Evolutionary conservation across 108 stramenopile genomes (phyloP).

Genomic region (Nitzschia palea): DNA sequence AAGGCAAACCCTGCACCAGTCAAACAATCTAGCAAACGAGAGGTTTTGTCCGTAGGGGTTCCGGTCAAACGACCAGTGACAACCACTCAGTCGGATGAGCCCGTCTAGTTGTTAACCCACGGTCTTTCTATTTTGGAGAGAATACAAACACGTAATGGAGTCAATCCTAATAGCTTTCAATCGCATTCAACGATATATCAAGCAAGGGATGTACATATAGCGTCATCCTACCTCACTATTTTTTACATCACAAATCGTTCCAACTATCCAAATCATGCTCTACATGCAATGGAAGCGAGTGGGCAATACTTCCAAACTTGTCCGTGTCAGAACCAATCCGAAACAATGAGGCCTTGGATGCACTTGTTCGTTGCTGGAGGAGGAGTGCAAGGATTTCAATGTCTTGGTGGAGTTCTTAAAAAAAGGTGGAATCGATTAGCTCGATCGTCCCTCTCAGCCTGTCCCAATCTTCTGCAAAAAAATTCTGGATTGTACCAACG

Average conservation of each 20-base stretch:
- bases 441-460: background rate
- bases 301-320: slow-evolving; percentile 19
- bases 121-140: background rate
- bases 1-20: background rate
- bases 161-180: no score
- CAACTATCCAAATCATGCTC: no score
- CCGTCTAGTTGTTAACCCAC: background rate
- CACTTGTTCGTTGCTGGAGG: no score
- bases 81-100: slow-evolving; percentile 21
- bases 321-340: slow-evolving; percentile 8
- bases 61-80: slow-evolving; percentile 11
- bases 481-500: background rate
- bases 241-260: no score
- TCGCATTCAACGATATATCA: no score
- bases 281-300: slow-evolving; percentile 16
- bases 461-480: background rate
- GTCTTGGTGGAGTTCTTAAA: no score
- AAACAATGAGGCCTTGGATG: no score
- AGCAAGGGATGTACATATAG: no score
- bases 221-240: no score
- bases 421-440: background rate
- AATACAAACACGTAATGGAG: no score
- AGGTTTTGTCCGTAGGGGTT: slow-evolving; percentile 16
- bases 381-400: no score
- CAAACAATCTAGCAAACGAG: slow-evolving; percentile 13